Percentiles rank a stretch among this genome's conserved stretches.
Conservation (phyloP, 306 rosid genomes). For the Dalbergia cultrata region DNA sequence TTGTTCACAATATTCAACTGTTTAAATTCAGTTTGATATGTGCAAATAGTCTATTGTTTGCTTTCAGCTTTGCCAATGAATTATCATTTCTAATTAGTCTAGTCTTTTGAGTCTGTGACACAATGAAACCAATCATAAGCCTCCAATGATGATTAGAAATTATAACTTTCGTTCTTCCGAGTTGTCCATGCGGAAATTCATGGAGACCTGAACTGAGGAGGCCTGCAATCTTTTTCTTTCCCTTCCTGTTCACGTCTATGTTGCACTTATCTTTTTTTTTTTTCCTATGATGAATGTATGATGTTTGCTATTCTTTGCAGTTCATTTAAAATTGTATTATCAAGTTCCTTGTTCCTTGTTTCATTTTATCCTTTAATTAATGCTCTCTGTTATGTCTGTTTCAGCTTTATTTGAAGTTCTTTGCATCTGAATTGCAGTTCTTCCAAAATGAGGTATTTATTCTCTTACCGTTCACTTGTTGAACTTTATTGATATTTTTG, state of each 20-base stretch:
- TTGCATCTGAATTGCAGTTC: background rate
- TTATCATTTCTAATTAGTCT: background rate
- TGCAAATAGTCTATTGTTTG: background rate
- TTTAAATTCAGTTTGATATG: background rate
- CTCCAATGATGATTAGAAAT: constrained; percentile 54
- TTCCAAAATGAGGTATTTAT: constrained; percentile 50
- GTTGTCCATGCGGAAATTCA: constrained; percentile 50
- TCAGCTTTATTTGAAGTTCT: constrained; percentile 8
- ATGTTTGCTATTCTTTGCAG: background rate
- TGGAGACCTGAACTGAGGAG: constrained; percentile 74
- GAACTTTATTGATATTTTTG: background rate
- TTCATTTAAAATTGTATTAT: background rate
- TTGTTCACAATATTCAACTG: background rate
- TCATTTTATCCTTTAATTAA: background rate
- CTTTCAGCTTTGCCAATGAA: background rate
- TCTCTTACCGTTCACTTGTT: background rate
- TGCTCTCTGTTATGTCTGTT: constrained; percentile 1
- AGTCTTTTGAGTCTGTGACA: background rate
- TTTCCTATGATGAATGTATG: background rate
- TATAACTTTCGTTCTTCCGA: constrained; percentile 61
- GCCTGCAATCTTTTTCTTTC: background rate
- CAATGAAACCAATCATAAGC: constrained; percentile 5
- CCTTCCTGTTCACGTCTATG: background rate
- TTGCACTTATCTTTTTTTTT: background rate
- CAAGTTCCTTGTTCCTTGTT: background rate